phyloP scores from a whole-genome alignment of 768 basidiomycete genomes.

The Termitomyces titanicus region DNA sequence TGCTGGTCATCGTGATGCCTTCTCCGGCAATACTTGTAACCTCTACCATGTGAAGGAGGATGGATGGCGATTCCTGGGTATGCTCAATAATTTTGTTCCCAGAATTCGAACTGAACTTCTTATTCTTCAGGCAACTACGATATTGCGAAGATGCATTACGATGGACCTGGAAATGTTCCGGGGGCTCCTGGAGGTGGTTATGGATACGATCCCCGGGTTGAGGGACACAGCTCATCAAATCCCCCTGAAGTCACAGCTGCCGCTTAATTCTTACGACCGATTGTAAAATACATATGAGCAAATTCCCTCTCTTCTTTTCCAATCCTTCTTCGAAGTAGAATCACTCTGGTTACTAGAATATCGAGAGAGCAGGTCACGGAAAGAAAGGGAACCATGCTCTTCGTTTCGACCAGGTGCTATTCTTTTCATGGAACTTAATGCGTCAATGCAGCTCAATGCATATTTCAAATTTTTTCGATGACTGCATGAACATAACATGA shows the following conservation, averaged over 20 bases:
- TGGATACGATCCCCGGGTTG: slow-evolving; percentile 73
- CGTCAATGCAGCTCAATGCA: neutral
- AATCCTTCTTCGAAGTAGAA: neutral
- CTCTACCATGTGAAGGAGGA: slow-evolving; percentile 93
- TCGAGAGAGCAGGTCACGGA: no score
- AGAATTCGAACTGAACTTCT: slow-evolving; percentile 2
- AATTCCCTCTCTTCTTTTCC: neutral
- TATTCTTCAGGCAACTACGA: slow-evolving; percentile 80
- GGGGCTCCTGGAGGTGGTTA: slow-evolving; percentile 67
- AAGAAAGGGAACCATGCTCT: neutral
- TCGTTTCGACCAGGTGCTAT: neutral
- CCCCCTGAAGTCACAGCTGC: slow-evolving; percentile 32
- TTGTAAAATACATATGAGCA: slow-evolving; percentile 14
- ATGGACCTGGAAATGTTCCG: slow-evolving; percentile 69
- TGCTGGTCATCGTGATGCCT: slow-evolving; percentile 94
- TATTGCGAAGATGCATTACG: slow-evolving; percentile 86
- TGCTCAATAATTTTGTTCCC: slow-evolving; percentile 14
- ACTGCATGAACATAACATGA: neutral
- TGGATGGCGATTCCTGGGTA: slow-evolving; percentile 96
- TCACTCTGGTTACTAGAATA: neutral
- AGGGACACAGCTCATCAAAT: slow-evolving; percentile 52
- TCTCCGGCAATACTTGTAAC: slow-evolving; percentile 94
- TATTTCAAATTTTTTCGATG: neutral
- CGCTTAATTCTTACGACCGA: slow-evolving; percentile 6
- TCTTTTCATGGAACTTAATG: neutral